phyloP scores from a whole-genome alignment of 2,329 filamentous ascomycete species.

The Pseudogymnoascus sp. region DNA sequence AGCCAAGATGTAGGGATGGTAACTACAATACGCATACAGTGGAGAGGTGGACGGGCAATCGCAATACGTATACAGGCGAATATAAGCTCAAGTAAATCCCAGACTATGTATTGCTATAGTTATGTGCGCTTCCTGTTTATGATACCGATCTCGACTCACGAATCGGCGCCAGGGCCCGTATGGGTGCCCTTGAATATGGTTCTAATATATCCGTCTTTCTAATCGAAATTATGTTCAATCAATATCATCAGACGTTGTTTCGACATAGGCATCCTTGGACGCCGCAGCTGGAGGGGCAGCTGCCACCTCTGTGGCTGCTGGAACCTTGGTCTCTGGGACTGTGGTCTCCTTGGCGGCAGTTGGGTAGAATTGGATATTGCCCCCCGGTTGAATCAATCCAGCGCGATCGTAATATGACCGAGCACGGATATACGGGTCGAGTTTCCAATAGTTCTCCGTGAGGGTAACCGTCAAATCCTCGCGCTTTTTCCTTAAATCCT shows the following conservation, averaged over 20 bases:
- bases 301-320: constrained; percentile 7
- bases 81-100: neutral
- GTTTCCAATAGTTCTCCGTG: constrained; percentile 72
- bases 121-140: constrained; percentile 9
- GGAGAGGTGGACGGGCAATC: neutral
- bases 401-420: constrained; percentile 77
- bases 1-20: constrained; percentile 64
- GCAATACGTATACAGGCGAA: neutral
- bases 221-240: constrained; percentile 19
- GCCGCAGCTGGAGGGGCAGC: constrained; percentile 14
- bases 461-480: constrained; percentile 56
- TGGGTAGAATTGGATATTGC: constrained; percentile 66
- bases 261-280: constrained; percentile 9
- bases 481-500: constrained; percentile 48
- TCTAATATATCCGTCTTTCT: neutral
- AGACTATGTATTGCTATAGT: constrained; percentile 10
- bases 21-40: neutral
- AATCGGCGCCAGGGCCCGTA: neutral
- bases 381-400: constrained; percentile 61
- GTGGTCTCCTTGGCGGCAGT: constrained; percentile 11
- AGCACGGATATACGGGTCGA: constrained; percentile 83
- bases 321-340: neutral
- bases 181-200: constrained; percentile 1
- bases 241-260: constrained; percentile 25
- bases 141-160: neutral